phyloP scores from a whole-genome alignment of 1,284 basidiomycete genomes.

The Nidula niveotomentosa region DNA sequence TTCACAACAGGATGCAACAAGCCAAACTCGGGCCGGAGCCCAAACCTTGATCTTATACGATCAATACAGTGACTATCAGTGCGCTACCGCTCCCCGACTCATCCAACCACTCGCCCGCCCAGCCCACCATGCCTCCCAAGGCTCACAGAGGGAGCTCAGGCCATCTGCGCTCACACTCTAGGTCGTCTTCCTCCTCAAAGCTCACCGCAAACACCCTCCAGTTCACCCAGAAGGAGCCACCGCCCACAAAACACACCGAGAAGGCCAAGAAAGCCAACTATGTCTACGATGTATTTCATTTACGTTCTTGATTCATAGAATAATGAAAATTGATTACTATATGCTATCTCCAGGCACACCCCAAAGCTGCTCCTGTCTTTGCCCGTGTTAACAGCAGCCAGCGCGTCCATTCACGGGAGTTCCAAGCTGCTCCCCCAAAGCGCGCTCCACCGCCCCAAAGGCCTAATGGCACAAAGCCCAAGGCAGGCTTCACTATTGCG shows the following conservation, averaged over 20 bases:
- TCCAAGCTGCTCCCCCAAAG: conserved; percentile 31
- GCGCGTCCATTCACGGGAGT: conserved; percentile 47
- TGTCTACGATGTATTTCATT: conserved; percentile 38
- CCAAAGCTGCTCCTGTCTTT: conserved; percentile 33
- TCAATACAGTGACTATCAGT: too few species aligned
- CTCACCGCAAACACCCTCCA: conserved; percentile 59
- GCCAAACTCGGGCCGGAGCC: too few species aligned
- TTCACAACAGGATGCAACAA: too few species aligned
- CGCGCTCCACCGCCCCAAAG: conserved; percentile 17
- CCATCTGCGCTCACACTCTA: conserved; percentile 57
- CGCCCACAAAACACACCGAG: conserved; percentile 40
- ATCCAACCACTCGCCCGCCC: conserved; percentile 9
- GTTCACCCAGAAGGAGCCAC: conserved; percentile 63
- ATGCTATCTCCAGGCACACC: conserved; percentile 23
- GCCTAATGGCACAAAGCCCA: conserved; percentile 35
- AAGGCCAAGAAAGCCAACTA: conserved; percentile 48
- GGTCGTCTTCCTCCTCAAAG: conserved; percentile 59
- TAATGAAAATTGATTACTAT: too few species aligned
- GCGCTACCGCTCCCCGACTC: too few species aligned
- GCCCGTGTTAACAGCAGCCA: conserved; percentile 47
- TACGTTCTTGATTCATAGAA: too few species aligned
- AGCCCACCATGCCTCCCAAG: conserved; percentile 44
- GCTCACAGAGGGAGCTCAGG: conserved; percentile 39
- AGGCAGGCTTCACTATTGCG: conserved; percentile 59
- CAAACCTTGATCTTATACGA: too few species aligned